A percentile compares a stretch with the other conserved stretches of the same genome.
Conservation (phyloP, 352 stramenopile genomes). For the Aphanomyces euteiches region DNA sequence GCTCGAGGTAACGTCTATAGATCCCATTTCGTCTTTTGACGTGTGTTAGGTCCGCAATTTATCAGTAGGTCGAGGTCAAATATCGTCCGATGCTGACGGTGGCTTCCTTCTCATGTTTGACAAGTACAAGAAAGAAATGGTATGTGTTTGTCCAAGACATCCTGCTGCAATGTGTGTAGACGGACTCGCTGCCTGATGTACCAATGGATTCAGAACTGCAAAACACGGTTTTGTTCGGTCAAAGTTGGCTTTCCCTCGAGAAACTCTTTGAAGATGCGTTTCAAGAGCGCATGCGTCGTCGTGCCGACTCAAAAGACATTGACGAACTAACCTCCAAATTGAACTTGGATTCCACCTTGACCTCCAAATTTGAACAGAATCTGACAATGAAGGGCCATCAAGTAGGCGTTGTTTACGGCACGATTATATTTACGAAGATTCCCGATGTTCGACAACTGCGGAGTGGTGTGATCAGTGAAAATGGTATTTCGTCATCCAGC, state of each 20-base stretch:
- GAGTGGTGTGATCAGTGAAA: slow-evolving; percentile 83
- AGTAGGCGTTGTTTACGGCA: slow-evolving; percentile 83
- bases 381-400: slow-evolving; percentile 84
- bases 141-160: slow-evolving; percentile 32
- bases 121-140: slow-evolving; percentile 78
- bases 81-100: slow-evolving; percentile 76
- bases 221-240: slow-evolving; percentile 83
- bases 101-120: slow-evolving; percentile 78
- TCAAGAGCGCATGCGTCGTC: slow-evolving; percentile 66
- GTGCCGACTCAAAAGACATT: slow-evolving; percentile 43
- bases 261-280: slow-evolving; percentile 87
- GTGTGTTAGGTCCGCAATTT: slow-evolving; percentile 65
- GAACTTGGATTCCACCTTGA: slow-evolving; percentile 59
- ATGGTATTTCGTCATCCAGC: slow-evolving; percentile 82
- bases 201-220: slow-evolving; percentile 77
- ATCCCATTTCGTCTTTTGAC: neutral
- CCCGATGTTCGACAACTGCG: slow-evolving; percentile 81
- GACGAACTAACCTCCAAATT: slow-evolving; percentile 37
- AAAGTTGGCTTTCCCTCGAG: slow-evolving; percentile 85
- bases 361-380: slow-evolving; percentile 82
- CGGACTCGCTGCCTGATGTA: slow-evolving; percentile 41
- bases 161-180: slow-evolving; percentile 24
- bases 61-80: slow-evolving; percentile 73
- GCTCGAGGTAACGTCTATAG: slow-evolving; percentile 48
- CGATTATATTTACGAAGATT: slow-evolving; percentile 86